Evolutionary conservation across 148 eudicot species (phyloP).

Genomic region (Mesembryanthemum crystallinum): DNA sequence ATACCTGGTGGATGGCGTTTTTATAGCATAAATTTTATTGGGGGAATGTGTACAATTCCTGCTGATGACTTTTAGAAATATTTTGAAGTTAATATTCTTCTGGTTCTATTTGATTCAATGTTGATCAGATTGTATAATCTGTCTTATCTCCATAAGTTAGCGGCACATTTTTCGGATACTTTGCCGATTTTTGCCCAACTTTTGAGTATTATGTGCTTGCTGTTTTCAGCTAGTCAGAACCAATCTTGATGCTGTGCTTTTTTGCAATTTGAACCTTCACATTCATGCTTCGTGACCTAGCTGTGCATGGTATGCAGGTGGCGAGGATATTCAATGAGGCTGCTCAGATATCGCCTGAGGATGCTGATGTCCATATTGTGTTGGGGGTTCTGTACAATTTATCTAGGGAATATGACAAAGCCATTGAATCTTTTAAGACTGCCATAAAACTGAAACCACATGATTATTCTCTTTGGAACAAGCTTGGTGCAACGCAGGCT

Average conservation of each 20-base stretch:
- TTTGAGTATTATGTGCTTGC: neutral
- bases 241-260: neutral
- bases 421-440: slow-evolving; percentile 79
- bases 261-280: neutral
- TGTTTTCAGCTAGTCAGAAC: neutral
- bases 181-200: neutral
- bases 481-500: slow-evolving; percentile 99
- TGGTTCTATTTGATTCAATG: neutral
- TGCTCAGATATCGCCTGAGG: slow-evolving; percentile 87
- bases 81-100: neutral
- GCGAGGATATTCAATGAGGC: slow-evolving; percentile 77
- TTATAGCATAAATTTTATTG: neutral
- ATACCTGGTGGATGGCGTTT: neutral
- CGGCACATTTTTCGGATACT: too few species aligned
- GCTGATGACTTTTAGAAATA: neutral
- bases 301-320: slow-evolving; percentile 47
- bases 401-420: slow-evolving; percentile 93
- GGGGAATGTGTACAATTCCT: neutral
- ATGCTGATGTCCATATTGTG: slow-evolving; percentile 94
- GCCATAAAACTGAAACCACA: slow-evolving; percentile 83
- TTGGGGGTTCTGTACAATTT: slow-evolving; percentile 89
- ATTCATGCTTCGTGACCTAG: slow-evolving; percentile 20
- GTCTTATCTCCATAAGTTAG: too few species aligned
- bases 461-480: slow-evolving; percentile 98
- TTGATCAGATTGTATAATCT: neutral